Evolutionary conservation across 2,329 filamentous ascomycete genomes (phyloP).

Genomic region (Alternaria sp.): DNA sequence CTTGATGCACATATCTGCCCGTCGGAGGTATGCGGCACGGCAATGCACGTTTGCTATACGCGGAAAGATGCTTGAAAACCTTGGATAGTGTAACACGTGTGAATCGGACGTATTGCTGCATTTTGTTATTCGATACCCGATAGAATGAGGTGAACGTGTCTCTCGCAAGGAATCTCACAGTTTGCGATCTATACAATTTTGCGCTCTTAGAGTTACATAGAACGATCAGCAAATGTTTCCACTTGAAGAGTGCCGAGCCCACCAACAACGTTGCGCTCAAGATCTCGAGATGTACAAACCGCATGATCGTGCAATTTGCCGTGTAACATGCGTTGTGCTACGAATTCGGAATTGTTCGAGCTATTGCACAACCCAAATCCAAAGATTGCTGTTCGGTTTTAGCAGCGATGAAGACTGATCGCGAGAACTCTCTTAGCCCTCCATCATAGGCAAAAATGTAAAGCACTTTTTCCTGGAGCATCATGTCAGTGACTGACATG

Average conservation of each 20-base stretch:
- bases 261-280: neutral
- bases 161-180: neutral
- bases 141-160: neutral
- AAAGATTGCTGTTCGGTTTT: neutral
- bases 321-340: neutral
- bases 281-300: neutral
- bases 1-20: neutral
- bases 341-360: rapidly evolving
- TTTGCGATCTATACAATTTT: neutral
- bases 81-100: neutral
- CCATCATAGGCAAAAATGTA: neutral
- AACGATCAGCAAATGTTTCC: neutral
- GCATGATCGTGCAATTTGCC: neutral
- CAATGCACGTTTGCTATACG: neutral
- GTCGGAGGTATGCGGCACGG: neutral
- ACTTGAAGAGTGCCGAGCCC: neutral
- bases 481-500: neutral
- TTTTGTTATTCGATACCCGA: neutral
- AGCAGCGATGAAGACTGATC: neutral
- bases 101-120: neutral
- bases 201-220: rapidly evolving
- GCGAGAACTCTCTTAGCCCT: neutral
- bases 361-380: rapidly evolving
- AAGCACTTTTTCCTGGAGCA: neutral
- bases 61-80: neutral